A percentile compares a stretch with the other conserved stretches of the same genome.
phyloP scores from a whole-genome alignment of 345 rosid genomes.

The Toxicodendron radicans region DNA sequence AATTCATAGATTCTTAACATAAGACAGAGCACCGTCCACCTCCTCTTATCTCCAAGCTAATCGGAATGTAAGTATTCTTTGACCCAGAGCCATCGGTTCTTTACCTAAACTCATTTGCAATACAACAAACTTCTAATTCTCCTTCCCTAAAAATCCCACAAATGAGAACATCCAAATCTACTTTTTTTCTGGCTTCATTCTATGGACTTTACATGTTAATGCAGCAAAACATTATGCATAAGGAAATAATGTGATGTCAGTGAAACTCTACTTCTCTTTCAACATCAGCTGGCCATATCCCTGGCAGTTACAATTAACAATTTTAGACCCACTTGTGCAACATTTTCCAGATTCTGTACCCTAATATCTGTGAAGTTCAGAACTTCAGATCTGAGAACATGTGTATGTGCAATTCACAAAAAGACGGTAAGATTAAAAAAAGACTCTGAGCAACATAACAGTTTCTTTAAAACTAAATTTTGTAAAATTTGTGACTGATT shows the following conservation, averaged over 20 bases:
- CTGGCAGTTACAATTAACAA: constrained; percentile 18
- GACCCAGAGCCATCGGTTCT: too few species aligned
- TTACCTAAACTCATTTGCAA: too few species aligned
- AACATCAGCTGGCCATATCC: constrained; percentile 26
- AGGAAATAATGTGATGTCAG: background rate
- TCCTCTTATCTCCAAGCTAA: too few species aligned
- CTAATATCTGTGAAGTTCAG: background rate
- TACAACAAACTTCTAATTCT: too few species aligned
- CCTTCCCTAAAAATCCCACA: too few species aligned
- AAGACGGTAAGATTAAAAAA: too few species aligned
- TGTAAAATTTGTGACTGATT: constrained; percentile 15
- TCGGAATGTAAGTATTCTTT: too few species aligned
- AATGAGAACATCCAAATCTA: too few species aligned
- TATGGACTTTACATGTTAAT: background rate
- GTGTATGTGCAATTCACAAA: constrained; percentile 24
- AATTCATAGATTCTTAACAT: too few species aligned
- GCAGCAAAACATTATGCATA: background rate
- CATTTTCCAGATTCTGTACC: constrained; percentile 28
- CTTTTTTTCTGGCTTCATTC: too few species aligned
- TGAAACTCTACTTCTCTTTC: constrained; percentile 5
- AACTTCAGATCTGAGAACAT: constrained; percentile 6
- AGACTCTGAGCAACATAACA: background rate
- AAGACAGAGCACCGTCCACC: too few species aligned
- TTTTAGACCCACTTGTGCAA: constrained; percentile 16
- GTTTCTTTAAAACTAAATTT: constrained; percentile 29